Base-by-base conservation (phyloP, 352 stramenopile genomes). In the Phytophthora sansomeana region DNA sequence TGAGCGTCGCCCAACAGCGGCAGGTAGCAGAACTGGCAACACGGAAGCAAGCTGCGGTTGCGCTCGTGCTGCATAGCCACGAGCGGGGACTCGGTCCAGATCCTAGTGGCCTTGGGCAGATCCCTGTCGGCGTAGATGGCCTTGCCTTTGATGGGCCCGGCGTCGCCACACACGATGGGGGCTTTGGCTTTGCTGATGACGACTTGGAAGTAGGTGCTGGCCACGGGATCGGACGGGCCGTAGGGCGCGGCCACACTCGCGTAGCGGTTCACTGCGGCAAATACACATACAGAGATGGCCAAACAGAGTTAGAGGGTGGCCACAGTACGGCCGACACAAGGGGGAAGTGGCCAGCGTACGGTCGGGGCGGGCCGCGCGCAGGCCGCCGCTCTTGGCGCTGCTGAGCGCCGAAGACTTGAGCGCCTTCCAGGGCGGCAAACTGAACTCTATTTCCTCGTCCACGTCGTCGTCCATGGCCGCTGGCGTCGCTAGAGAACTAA, bases 11-110 rank as follows among this genome's bases (percentile, higher is more conserved):
- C 68, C 10, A 90, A n/a, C 9, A 93, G 58, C 16, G 82, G 82
- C 42, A 90, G 69, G 32, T 90, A 92, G 67, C 84, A 95, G 57
- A 86, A 89, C 59, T 92, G 78, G 49, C 87, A 95, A 46, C 80
- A 82, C 3, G 61, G 60, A 33, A 91, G 14, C 11, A 72, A 21
- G 11, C 21, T 49, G n/a, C 65, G 69, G 50, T 89, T 91, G 6
- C 38, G 17, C 51, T 87, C 78, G 61, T 90, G 77, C 70, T 92
- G 85, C 80, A 94, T 90, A 49, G 80, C 85, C 26, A 94, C 72
- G 33, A 90, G 83, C 2, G 85, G 81, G 32, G 77, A 58, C 56
- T 94, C 85, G 52, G 78, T 92, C 83, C 84, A 92, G 38, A 94
- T 85, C 5, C 67, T 60, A 6, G 68, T 75, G 24, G 74, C 58